Evolutionary conservation across 2,329 filamentous ascomycete species (phyloP).

Genomic region (Leptographium wingfieldii): DNA sequence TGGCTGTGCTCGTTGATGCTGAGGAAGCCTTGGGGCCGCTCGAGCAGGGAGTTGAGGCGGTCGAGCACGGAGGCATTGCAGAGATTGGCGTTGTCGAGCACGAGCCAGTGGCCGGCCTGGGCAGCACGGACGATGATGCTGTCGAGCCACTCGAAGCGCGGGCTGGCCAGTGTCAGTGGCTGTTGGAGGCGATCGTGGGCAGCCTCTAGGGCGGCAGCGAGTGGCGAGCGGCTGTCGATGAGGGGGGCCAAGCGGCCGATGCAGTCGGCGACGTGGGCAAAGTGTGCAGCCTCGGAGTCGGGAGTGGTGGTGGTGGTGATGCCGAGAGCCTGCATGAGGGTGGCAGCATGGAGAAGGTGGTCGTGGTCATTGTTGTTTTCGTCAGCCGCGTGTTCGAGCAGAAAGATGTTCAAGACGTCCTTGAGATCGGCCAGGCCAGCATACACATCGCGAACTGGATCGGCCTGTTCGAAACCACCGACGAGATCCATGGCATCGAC

Average conservation of each 20-base stretch:
- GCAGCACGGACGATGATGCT: conserved; percentile 83
- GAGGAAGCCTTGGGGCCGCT: conserved; percentile 67
- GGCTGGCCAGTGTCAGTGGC: conserved; percentile 50
- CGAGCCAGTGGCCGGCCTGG: conserved; percentile 76
- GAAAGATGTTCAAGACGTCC: conserved; percentile 31
- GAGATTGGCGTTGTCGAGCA: conserved; percentile 93
- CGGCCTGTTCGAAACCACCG: conserved; percentile 90
- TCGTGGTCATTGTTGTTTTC: conserved; percentile 9
- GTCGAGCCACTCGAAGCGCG: conserved; percentile 92
- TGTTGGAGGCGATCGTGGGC: conserved; percentile 37
- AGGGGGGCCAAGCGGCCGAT: conserved; percentile 27
- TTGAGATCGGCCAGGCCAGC: conserved; percentile 33
- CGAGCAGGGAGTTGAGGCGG: conserved; percentile 83
- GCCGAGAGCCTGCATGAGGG: conserved; percentile 38
- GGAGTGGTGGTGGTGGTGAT: not conserved
- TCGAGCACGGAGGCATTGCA: conserved; percentile 93
- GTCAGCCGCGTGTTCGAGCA: conserved; percentile 32
- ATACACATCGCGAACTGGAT: conserved; percentile 62
- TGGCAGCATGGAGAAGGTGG: conserved; percentile 24
- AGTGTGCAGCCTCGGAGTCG: conserved; percentile 24
- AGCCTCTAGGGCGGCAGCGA: conserved; percentile 34
- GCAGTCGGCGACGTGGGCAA: conserved; percentile 24
- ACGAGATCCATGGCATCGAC: conserved; percentile 96
- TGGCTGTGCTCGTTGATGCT: conserved; percentile 90
- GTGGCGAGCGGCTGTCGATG: conserved; percentile 29